A percentile compares a stretch with the other conserved stretches of the same genome.
phyloP scores from a whole-genome alignment of 441 rosid genomes.

The Viola pubescens region DNA sequence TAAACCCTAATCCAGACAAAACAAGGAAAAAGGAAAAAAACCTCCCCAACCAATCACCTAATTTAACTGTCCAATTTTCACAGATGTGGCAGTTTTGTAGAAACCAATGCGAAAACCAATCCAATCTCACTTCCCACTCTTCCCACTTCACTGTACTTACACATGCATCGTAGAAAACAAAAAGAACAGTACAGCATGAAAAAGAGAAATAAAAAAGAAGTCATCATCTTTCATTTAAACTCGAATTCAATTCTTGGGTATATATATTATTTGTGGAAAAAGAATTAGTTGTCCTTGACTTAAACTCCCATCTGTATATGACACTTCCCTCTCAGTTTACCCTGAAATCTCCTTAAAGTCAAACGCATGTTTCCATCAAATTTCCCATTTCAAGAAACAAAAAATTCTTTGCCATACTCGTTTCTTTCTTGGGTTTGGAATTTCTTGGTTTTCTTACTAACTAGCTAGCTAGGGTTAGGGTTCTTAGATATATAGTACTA shows the following conservation, averaged over 20 bases:
- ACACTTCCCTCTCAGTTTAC: constrained; percentile 10
- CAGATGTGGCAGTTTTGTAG: constrained; percentile 23
- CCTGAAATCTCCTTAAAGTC: constrained; percentile 22
- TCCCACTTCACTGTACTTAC: neutral
- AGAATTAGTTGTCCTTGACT: constrained; percentile 16
- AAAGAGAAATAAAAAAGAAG: constrained; percentile 11
- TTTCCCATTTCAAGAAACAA: constrained; percentile 8
- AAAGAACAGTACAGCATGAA: neutral
- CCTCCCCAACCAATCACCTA: constrained; percentile 22
- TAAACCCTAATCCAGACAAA: constrained; percentile 30
- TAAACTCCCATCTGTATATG: constrained; percentile 21
- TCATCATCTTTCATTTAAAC: constrained; percentile 25
- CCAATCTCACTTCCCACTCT: constrained; percentile 33
- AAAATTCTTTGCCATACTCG: neutral
- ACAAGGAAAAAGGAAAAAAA: neutral
- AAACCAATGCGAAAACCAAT: constrained; percentile 22
- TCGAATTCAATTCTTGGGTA: constrained; percentile 13
- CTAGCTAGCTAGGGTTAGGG: no score
- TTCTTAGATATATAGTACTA: no score
- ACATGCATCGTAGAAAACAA: constrained; percentile 22
- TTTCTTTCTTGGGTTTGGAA: neutral
- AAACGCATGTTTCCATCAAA: constrained; percentile 11
- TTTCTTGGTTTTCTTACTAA: neutral
- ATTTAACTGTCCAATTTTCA: constrained; percentile 20
- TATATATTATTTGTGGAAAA: constrained; percentile 13